phyloP scores from a whole-genome alignment of 1,284 basidiomycete genomes.

The Ceratobasidium sp. region DNA sequence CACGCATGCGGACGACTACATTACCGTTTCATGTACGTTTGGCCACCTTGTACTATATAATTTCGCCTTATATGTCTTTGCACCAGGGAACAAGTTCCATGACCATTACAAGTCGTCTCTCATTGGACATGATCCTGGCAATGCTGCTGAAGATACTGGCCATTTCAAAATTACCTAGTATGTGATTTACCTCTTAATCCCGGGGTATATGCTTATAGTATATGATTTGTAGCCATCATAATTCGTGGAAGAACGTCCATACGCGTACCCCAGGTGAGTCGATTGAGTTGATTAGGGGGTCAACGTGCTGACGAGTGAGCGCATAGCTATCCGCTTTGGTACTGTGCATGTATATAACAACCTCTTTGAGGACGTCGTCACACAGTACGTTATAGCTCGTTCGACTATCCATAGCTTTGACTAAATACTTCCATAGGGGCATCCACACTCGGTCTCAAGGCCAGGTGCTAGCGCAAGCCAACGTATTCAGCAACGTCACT shows the following conservation, averaged over 20 bases:
- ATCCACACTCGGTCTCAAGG: slow-evolving; percentile 36
- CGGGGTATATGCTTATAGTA: not conserved
- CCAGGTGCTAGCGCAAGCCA: slow-evolving; percentile 35
- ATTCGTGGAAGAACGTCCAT: slow-evolving; percentile 38
- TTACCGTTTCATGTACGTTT: slow-evolving; percentile 33
- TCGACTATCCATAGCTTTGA: not conserved
- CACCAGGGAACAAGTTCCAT: slow-evolving; percentile 44
- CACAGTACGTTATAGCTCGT: slow-evolving; percentile 15
- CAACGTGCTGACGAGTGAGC: not conserved
- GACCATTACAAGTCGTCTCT: slow-evolving; percentile 48
- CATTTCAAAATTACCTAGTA: slow-evolving; percentile 45
- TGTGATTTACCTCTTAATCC: not conserved
- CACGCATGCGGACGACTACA: slow-evolving; percentile 38
- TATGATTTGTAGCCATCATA: slow-evolving; percentile 11
- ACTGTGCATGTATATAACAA: slow-evolving; percentile 39
- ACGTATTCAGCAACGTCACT: slow-evolving; percentile 32
- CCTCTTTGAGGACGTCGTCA: slow-evolving; percentile 28
- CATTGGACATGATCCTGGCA: slow-evolving; percentile 26
- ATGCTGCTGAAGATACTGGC: slow-evolving; percentile 39
- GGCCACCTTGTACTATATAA: not conserved
- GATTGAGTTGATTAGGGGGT: too few relatives aligned
- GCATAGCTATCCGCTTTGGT: slow-evolving; percentile 30
- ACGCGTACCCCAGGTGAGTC: slow-evolving; percentile 31
- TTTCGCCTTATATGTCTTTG: not conserved
- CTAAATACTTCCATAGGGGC: slow-evolving; percentile 3